Percentiles rank a stretch among this genome's conserved stretches.
Evolutionary conservation across 225 moss, liverwort and hornwort species (phyloP).

Genomic region (Pleurozium schreberi): DNA sequence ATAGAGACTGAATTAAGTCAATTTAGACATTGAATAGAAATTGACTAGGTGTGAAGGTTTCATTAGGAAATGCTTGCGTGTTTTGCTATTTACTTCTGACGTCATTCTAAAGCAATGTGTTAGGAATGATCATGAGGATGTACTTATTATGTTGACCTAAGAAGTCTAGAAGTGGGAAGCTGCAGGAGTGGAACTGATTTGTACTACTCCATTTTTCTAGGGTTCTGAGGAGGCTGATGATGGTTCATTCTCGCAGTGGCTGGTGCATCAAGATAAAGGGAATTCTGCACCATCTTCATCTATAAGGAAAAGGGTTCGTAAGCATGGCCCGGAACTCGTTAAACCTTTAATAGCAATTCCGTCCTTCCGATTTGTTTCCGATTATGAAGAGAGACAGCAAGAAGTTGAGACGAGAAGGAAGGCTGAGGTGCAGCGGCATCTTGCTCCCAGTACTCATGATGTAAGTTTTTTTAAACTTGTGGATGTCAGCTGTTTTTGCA

Average conservation of each 20-base stretch:
- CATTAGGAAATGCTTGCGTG: not conserved
- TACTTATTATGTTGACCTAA: not conserved
- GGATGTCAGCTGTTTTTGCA: not conserved
- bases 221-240: conserved; percentile 41
- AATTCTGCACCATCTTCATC: not conserved
- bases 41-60: not conserved
- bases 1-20: not conserved
- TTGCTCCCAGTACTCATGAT: not conserved
- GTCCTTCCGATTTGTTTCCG: conserved; percentile 42
- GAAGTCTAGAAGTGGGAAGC: not conserved
- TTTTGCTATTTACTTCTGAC: not conserved
- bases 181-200: not conserved
- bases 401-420: conserved; percentile 21
- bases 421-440: conserved; percentile 1
- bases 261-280: conserved; percentile 32
- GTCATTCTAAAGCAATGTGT: not conserved
- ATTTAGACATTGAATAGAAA: not conserved
- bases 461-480: not conserved
- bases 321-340: not conserved
- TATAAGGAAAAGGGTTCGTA: not conserved
- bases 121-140: not conserved
- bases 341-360: conserved; percentile 45
- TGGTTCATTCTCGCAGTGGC: conserved; percentile 41
- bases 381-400: conserved; percentile 29
- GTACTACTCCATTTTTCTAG: conserved; percentile 5